Evolutionary conservation across 2,329 filamentous ascomycete species (phyloP), one percentile per base, ranked within the genome.

Genomic region (Sphaceloma murrayae): DNA sequence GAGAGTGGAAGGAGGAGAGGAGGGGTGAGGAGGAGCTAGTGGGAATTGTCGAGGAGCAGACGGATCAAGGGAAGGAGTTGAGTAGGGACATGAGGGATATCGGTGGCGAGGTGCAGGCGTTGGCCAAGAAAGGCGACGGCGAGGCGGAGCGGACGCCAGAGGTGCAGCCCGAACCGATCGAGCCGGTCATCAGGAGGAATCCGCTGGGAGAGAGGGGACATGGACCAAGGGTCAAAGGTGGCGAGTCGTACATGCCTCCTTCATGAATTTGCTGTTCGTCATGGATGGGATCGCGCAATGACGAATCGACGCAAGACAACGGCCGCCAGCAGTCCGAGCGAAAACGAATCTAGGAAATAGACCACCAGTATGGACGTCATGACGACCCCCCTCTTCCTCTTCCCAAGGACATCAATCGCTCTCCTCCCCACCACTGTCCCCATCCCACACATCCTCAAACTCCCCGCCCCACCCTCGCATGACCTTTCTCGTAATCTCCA

Each of bases 1-100:
- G 55, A 6, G 52, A 54, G 2, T 73, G 69, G 70, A 53, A 56
- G 11, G 24, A 43, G 4, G 46, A 51, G 30, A 29, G 36, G 6
- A 36, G 49, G 30, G 33, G 36, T 10, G 46, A 48, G 11, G 29
- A 78, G 46, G 32, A 48, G 10, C 43, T 51, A 21, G 51, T 53
- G 11, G 18, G 43, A 29, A 50, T 52, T 8, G 48, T 54, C 45
- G 50, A 48, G 14, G 53, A 51, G 42, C 52, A 47, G 43, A 48
- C 49, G 6, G 43, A 48, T 34, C 46, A 46, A 14, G 49, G 52
- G 34, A 51, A 51, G 1, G 49, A 47, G 42, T 48, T 49, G 46
- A 50, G 49, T 31, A 48, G 53, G 7, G 56, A 58, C 30, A 56
- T 58, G 56, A 49, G 46, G 40, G 56, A 55, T 11, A 57, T 58